A percentile compares a stretch with the other conserved stretches of the same genome.
Conservation (phyloP, 345 rosid species). For the Citrus sinensis region DNA sequence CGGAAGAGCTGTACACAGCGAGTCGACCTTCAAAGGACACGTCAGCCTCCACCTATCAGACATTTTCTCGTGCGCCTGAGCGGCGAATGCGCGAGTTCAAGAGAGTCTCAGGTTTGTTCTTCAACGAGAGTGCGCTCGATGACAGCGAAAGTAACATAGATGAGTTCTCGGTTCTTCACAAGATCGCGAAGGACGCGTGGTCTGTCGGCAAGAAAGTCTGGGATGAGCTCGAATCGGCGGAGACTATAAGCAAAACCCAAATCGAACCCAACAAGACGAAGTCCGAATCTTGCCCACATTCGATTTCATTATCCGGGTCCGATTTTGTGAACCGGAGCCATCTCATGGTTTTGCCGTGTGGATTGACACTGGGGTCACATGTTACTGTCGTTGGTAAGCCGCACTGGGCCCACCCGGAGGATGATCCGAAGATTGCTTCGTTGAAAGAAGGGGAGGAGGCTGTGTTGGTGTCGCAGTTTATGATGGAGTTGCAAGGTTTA, state of each 20-base stretch:
- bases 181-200: slow-evolving; percentile 55
- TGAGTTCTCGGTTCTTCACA: slow-evolving; percentile 57
- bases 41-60: background rate
- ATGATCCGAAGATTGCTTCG: slow-evolving; percentile 56
- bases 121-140: slow-evolving; percentile 41
- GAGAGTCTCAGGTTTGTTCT: slow-evolving; percentile 44
- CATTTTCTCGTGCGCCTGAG: slow-evolving; percentile 2
- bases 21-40: slow-evolving; percentile 2
- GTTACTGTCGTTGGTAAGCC: slow-evolving; percentile 83
- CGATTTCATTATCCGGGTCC: slow-evolving; percentile 45
- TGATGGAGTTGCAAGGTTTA: slow-evolving; percentile 84
- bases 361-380: slow-evolving; percentile 86
- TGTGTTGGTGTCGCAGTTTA: slow-evolving; percentile 76
- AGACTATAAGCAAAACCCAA: slow-evolving; percentile 4
- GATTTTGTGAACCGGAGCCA: slow-evolving; percentile 43
- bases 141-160: slow-evolving; percentile 26
- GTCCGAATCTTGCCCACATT: slow-evolving; percentile 52
- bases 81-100: slow-evolving; percentile 29
- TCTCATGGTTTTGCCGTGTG: slow-evolving; percentile 72
- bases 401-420: slow-evolving; percentile 55
- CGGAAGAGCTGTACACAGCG: slow-evolving; percentile 7
- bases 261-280: slow-evolving; percentile 1
- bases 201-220: slow-evolving; percentile 56
- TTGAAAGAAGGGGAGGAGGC: slow-evolving; percentile 53
- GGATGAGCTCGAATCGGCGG: slow-evolving; percentile 43